Conservation (phyloP, 2,329 filamentous ascomycete species). For the Botrytis tulipae region DNA sequence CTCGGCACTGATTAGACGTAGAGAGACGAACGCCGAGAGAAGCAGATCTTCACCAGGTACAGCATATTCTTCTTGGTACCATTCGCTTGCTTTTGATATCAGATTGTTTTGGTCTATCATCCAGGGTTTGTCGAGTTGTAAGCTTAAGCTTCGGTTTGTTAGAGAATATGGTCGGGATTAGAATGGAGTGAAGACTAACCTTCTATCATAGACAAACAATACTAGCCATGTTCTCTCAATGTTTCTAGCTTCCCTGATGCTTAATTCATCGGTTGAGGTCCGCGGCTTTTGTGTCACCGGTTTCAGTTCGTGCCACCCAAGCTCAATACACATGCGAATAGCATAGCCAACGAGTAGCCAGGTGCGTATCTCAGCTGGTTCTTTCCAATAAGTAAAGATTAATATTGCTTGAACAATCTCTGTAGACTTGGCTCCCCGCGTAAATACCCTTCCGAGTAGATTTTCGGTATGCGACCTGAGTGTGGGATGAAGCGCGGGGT, state of each 20-base stretch:
- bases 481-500: slow-evolving; percentile 37
- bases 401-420: slow-evolving; percentile 44
- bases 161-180: background rate
- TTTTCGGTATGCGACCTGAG: slow-evolving; percentile 38
- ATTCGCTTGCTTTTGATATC: slow-evolving; percentile 41
- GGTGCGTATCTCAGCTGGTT: slow-evolving; percentile 43
- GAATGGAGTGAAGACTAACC: slow-evolving; percentile 32
- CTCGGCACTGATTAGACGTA: slow-evolving; percentile 42
- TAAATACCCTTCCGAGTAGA: slow-evolving; percentile 37
- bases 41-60: slow-evolving; percentile 39
- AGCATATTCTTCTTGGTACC: slow-evolving; percentile 39
- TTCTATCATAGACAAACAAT: slow-evolving; percentile 44
- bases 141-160: slow-evolving; percentile 38
- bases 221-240: slow-evolving; percentile 43
- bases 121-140: slow-evolving; percentile 44
- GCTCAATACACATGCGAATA: slow-evolving; percentile 43
- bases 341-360: slow-evolving; percentile 44
- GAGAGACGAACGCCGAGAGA: slow-evolving; percentile 41
- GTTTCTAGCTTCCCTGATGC: slow-evolving; percentile 37
- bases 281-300: slow-evolving; percentile 18
- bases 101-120: slow-evolving; percentile 44
- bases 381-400: slow-evolving; percentile 45
- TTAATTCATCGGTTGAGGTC: background rate
- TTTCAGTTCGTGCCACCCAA: slow-evolving; percentile 41
- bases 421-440: slow-evolving; percentile 40